Base-by-base conservation (phyloP, 768 basidiomycete species). In the Auricularia sp. region DNA sequence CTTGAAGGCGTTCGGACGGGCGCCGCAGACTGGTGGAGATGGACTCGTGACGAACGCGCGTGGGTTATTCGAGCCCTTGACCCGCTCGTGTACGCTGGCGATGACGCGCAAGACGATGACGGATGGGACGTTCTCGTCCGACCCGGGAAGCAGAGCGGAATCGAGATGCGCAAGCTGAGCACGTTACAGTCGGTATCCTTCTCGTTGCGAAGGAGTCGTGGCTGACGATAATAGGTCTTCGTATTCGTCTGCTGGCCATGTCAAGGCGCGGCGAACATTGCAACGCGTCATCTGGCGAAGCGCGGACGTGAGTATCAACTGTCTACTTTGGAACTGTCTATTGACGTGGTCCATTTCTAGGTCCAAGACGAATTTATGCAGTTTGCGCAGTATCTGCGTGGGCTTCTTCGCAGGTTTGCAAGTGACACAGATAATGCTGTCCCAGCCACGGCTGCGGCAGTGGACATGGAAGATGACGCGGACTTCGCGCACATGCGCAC, bases 261-360 rank as follows among this genome's bases (percentile, higher is more conserved):
- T 53, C 33, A 66, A 69, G 43, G 62, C 72, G 51, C 75, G 80
- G 64, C 71, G 75, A 18, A 73, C 74, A 44, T 75, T 92, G 29
- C 82, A 88, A 61, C 76, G 78, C 35, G 71, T 81, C 7, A 72
- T 93, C 33, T 92, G 91, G 84, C 83, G 84, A 65, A 83, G 82
- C 65, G 69, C 78, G 54, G 89, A 91, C 68, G 92, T 93, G 68
- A 70, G 84, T 39, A 12, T 29, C 29, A 29, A 29, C 29, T 29
- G 29, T 29, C 29, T 29, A 29, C 29, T 29, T 29, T 29, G 29
- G 29, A 29, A 29, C 1, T 29, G 29, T 39, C 39, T 8, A 12
- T 12, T 39, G 12, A 39, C 39, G 12, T 7, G 12, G 7, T 39
- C 8, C 12, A 39, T 39, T 7, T 53, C 14, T 64, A 90, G 88